Percentiles rank a stretch among this genome's conserved stretches.
phyloP scores from a whole-genome alignment of 176 grass and related monocot species.

The Alloteropsis semialata region DNA sequence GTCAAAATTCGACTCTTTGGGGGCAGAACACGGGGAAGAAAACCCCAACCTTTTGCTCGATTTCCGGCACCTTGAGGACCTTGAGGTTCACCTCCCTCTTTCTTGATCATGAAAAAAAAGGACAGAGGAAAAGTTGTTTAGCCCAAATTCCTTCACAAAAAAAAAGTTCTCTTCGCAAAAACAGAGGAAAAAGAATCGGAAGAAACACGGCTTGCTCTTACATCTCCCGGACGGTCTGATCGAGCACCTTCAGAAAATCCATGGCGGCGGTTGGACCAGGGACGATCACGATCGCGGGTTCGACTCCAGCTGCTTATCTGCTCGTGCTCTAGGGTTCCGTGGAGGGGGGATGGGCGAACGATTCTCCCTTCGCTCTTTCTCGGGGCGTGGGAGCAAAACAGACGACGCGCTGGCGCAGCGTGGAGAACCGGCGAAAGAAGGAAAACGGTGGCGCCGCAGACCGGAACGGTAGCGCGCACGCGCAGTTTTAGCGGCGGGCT shows the following conservation, averaged over 20 bases:
- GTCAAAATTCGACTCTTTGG: neutral
- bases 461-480: neutral
- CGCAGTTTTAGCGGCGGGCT: neutral
- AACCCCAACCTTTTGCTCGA: slow-evolving; percentile 74
- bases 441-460: slow-evolving; percentile 16
- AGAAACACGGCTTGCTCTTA: slow-evolving; percentile 35
- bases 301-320: neutral
- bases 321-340: slow-evolving; percentile 7
- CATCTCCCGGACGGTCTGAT: slow-evolving; percentile 84
- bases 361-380: neutral
- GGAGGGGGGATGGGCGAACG: slow-evolving; percentile 3
- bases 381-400: neutral
- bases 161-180: neutral
- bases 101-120: slow-evolving; percentile 30
- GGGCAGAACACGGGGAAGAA: neutral
- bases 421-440: slow-evolving; percentile 2
- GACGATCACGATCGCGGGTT: neutral
- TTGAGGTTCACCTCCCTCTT: slow-evolving; percentile 89
- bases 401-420: neutral
- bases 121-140: neutral
- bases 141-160: neutral
- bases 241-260: slow-evolving; percentile 86
- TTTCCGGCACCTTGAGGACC: slow-evolving; percentile 80
- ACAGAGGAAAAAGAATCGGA: neutral
- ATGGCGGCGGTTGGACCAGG: slow-evolving; percentile 31